Evolutionary conservation across 192 early-diverging fungal genomes (phyloP), one percentile per base, ranked within the genome.

Genomic region (Mortierella hygrophila): DNA sequence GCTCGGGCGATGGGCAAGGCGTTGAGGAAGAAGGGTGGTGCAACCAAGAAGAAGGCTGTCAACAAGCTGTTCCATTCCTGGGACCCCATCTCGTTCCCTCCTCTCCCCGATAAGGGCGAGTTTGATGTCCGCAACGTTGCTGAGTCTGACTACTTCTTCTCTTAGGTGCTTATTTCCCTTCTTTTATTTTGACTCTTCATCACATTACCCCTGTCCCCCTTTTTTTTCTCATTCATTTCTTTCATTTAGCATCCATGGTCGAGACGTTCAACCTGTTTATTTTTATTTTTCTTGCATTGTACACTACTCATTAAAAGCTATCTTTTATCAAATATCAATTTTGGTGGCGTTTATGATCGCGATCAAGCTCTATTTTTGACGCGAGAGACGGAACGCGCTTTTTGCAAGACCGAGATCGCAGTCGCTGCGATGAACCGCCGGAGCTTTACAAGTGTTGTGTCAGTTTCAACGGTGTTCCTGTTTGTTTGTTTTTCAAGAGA

Each of bases 71-170:
- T 81, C 55, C 80, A 92, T 44, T 80, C 79, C n/a, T 92, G 91
- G 90, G 88, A 89, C 23, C 80, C 84, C 4, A 75, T 99, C 54
- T 92, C 88, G 49, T 96, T 98, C 82, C 90, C 93, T 6, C 92
- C 93, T 20, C 81, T 99, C 77, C 98, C 98, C 0, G 83, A 88
- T 21, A 92, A 93, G 57, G 98, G 98, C 72, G 92, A 95, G 32
- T 97, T 99, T 90, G 93, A 98, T 88, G 92, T 99, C 49, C 80
- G 90, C 47, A 85, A 92, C 79, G 97, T 99, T 3, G 92, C 90
- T 77, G 89, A 95, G 20, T 97, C 95, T 60, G 90, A 89, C 23
- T 99, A 98, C 88, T 99, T 99, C 79, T 99, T 99, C 92, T 94
- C 97, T 78, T 99, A 92, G 83, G 52, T 13, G 37, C 21, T 49